phyloP scores from a whole-genome alignment of 2,329 filamentous ascomycete genomes.

The Ceratocystis eucalypticola region DNA sequence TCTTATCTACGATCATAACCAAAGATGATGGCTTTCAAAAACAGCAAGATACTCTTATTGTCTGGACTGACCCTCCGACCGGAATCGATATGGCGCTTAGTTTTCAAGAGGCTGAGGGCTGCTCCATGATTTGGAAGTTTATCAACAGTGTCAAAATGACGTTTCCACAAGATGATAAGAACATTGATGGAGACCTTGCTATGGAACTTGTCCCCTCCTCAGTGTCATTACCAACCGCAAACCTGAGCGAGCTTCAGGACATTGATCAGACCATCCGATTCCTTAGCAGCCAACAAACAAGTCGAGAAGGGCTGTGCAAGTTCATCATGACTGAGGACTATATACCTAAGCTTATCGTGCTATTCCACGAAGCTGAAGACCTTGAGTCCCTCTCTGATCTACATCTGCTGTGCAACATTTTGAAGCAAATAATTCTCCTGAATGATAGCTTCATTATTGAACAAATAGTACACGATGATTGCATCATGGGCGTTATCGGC shows the following conservation, averaged over 20 bases:
- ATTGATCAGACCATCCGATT: slow-evolving; percentile 74
- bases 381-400: slow-evolving; percentile 76
- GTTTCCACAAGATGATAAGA: slow-evolving; percentile 57
- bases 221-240: slow-evolving; percentile 63
- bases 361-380: slow-evolving; percentile 82
- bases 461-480: slow-evolving; percentile 76
- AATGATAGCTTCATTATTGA: slow-evolving; percentile 95
- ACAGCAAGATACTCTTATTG: slow-evolving; percentile 96
- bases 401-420: slow-evolving; percentile 89
- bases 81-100: slow-evolving; percentile 94
- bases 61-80: slow-evolving; percentile 81
- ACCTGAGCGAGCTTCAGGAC: slow-evolving; percentile 69
- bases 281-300: slow-evolving; percentile 58
- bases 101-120: slow-evolving; percentile 94
- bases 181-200: slow-evolving; percentile 69
- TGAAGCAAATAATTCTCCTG: slow-evolving; percentile 88
- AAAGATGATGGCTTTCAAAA: slow-evolving; percentile 97
- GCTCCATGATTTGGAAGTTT: slow-evolving; percentile 88
- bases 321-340: slow-evolving; percentile 77
- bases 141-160: slow-evolving; percentile 70
- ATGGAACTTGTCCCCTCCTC: slow-evolving; percentile 54
- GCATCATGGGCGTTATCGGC: slow-evolving; percentile 82
- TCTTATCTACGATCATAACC: slow-evolving; percentile 79
- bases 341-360: slow-evolving; percentile 69
- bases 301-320: slow-evolving; percentile 76